These are phyloP conservation scores for Gracilaria vermiculophylla DNA, from an alignment of 23 red algal species.

Conservation along the genomic window DNA sequence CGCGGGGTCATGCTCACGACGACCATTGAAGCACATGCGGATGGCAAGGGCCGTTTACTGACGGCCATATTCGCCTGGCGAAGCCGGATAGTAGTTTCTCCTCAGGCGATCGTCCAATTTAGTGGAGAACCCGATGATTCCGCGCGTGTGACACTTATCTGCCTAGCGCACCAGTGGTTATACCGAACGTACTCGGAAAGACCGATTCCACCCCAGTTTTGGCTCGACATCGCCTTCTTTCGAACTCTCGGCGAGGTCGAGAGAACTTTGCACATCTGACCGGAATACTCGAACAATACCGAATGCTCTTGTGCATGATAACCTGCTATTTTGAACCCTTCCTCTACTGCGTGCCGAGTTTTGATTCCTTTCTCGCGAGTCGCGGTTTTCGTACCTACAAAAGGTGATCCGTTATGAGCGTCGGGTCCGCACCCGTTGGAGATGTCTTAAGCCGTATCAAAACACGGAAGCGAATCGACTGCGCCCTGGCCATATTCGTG, in stretches of 20 bases:
- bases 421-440: not conserved
- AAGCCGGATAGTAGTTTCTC: not conserved
- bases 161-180: not conserved
- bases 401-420: not conserved
- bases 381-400: not conserved
- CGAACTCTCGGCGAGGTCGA: not conserved
- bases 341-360: conserved; percentile 16
- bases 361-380: not conserved
- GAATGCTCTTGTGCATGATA: not conserved
- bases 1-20: not conserved
- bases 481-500: not conserved
- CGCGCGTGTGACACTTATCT: not conserved
- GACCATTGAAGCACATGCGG: not conserved
- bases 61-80: not conserved
- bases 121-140: not conserved
- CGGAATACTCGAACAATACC: not conserved
- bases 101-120: not conserved
- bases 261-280: not conserved
- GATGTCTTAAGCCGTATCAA: conserved; percentile 2
- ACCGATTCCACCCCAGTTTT: not conserved
- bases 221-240: not conserved
- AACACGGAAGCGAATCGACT: not conserved
- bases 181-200: not conserved
- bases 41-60: not conserved
- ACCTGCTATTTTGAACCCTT: not conserved